These are phyloP conservation scores for Trifolium fragiferum DNA, from an alignment of 306 rosid species.

Conservation along the genomic window DNA sequence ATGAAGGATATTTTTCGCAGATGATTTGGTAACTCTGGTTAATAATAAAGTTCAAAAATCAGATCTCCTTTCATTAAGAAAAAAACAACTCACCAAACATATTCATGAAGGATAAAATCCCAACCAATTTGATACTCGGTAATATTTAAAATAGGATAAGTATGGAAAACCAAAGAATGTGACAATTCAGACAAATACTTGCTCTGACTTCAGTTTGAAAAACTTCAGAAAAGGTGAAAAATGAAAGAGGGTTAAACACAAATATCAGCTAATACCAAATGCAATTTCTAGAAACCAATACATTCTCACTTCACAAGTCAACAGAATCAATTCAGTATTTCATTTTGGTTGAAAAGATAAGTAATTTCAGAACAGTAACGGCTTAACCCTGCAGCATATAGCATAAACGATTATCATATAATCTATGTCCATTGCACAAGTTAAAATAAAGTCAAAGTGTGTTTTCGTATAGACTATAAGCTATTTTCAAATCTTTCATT, in stretches of 20 bases:
- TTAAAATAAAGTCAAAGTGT: too few species aligned
- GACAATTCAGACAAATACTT: slow-evolving; percentile 24
- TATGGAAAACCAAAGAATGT: not conserved
- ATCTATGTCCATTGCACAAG: too few species aligned
- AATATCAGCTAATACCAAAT: not conserved
- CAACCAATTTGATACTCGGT: not conserved
- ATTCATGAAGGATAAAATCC: not conserved
- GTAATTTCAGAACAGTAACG: not conserved
- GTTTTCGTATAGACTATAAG: too few species aligned
- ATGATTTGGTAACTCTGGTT: slow-evolving; percentile 84
- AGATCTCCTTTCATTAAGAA: slow-evolving; percentile 34
- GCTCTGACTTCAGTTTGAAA: not conserved
- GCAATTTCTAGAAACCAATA: slow-evolving; percentile 20
- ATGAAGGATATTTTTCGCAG: slow-evolving; percentile 94
- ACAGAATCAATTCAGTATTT: not conserved
- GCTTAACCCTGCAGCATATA: too few species aligned
- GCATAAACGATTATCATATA: too few species aligned
- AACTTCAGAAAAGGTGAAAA: not conserved
- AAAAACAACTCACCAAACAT: slow-evolving; percentile 7
- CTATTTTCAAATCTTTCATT: too few species aligned
- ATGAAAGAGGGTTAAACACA: not conserved
- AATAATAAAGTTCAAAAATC: slow-evolving; percentile 35
- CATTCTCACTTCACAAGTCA: not conserved
- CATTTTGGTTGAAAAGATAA: slow-evolving; percentile 7
- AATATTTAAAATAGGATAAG: slow-evolving; percentile 13